Evolutionary conservation across 1,284 basidiomycete species (phyloP), one percentile per base, ranked within the genome.

Genomic region (Termitomyces sp.): DNA sequence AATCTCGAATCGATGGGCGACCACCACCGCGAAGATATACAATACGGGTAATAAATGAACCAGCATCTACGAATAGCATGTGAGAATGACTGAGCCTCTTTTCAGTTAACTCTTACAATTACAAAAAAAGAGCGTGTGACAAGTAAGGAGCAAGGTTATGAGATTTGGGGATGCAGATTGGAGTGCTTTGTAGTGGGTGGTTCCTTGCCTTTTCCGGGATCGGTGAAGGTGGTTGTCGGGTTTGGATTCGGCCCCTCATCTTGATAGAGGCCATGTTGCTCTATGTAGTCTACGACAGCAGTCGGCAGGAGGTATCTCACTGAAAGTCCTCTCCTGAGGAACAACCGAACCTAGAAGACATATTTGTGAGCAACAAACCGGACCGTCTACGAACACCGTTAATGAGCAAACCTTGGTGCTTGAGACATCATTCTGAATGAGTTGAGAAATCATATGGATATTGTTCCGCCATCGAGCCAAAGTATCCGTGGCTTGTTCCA

Each of bases 401-500:
- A 40, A 21, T 26, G 34, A 33, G 33, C 65, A 69, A 56, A 94
- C 93, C 77, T 98, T 98, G 28, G 94, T 97, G 57, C 90, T 93
- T 15, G 93, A 96, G 47, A 99, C 96, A 69, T 99, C 96, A 70
- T 99, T 99, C 72, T 98, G 94, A 63, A 99, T 98, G 52, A 98
- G 83, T 71, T 99, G 96, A 55, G 92, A 88, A 65, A 97, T 90
- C 61, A 98, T 86, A 67, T 94, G 87, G 61, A 99, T 94, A 69
- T 98, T 99, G 67, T 86, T 80, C 55, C 90, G 78, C 88, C 89
- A 92, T 56, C 84, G 82, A 40, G 87, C 83, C 62, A 91, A 78
- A 64, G 73, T 80, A 64, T 90, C 88, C 38, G 83, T 87, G 15
- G 88, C 88, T 65, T 88, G 86, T 58, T 88, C 86, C 70, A 98